These are phyloP conservation scores for Protomyces arabidopsidicola DNA, from an alignment of 1,139 yeast species.

Conservation along the genomic window DNA sequence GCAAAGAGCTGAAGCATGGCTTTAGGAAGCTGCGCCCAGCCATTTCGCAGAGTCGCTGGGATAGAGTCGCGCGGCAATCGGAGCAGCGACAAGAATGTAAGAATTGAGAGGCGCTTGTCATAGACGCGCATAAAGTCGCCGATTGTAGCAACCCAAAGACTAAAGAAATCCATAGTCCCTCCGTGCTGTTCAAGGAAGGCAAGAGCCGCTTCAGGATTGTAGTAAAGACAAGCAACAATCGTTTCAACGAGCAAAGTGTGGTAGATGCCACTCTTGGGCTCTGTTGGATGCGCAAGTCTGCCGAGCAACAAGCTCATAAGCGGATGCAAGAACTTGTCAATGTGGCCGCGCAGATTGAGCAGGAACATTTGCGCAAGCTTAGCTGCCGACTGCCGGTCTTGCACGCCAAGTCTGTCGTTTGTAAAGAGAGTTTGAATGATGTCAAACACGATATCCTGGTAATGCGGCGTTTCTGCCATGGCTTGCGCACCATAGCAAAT, in stretches of 20 bases:
- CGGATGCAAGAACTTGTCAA: conserved; percentile 45
- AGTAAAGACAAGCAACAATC: conserved; percentile 60
- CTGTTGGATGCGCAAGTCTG: conserved; percentile 34
- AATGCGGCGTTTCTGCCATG: conserved; percentile 43
- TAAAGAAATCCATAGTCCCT: conserved; percentile 52
- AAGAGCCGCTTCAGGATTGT: conserved; percentile 57
- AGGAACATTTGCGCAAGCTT: conserved; percentile 56
- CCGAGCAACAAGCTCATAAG: conserved; percentile 42
- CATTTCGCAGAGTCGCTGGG: conserved; percentile 38
- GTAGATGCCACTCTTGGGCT: conserved; percentile 35
- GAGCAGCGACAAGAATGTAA: conserved; percentile 58
- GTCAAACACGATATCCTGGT: conserved; percentile 40
- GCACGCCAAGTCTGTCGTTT: conserved; percentile 47
- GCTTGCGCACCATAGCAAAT: conserved; percentile 64
- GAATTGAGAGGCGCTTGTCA: conserved; percentile 69
- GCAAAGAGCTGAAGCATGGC: conserved; percentile 51
- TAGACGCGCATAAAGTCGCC: conserved; percentile 65
- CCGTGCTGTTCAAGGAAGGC: conserved; percentile 49
- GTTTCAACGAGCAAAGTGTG: conserved; percentile 58
- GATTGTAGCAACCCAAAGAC: conserved; percentile 60
- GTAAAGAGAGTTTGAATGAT: conserved; percentile 39
- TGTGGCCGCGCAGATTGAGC: conserved; percentile 46
- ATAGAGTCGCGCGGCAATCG: conserved; percentile 44
- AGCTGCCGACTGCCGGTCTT: conserved; percentile 51
- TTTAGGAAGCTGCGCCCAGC: conserved; percentile 46